Percentiles rank a stretch among this genome's conserved stretches.
These are phyloP conservation scores for Raddia distichophylla DNA, from an alignment of 176 grass and related monocot genomes.

Conservation along the genomic window DNA sequence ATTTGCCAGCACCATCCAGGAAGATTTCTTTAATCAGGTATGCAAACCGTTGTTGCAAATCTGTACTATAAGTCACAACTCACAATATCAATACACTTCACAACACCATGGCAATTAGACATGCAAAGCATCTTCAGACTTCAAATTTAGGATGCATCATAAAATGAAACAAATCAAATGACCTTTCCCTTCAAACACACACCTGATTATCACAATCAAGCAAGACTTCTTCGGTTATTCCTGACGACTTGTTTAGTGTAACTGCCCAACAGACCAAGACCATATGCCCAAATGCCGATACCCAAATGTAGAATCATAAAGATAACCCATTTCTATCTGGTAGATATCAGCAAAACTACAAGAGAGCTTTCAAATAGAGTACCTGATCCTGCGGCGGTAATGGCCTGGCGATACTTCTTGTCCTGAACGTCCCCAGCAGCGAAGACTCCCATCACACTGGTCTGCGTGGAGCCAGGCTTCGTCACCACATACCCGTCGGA, in stretches of 20 bases:
- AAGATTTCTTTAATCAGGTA: not conserved
- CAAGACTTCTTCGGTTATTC: not conserved
- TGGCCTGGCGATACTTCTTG: constrained; percentile 96
- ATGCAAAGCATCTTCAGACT: not conserved
- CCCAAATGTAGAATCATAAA: not conserved
- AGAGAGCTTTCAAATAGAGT: not conserved
- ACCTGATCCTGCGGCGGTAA: constrained; percentile 97
- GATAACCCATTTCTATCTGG: not conserved
- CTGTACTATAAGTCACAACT: not conserved
- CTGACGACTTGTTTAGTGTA: not conserved
- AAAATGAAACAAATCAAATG: not conserved
- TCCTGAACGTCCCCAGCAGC: constrained; percentile 94
- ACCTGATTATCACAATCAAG: constrained; percentile 6
- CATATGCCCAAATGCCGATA: not conserved
- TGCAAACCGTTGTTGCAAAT: not conserved
- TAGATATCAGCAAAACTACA: not conserved
- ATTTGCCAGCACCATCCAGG: not conserved
- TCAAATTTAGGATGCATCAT: not conserved
- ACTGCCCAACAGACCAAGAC: not conserved
- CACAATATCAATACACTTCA: not conserved
- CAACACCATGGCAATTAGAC: not conserved
- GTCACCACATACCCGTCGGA: constrained; percentile 83
- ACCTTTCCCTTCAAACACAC: not conserved
- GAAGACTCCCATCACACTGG: constrained; percentile 90
- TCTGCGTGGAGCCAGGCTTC: constrained; percentile 76